Base-by-base conservation (phyloP, 805 yeast genomes). In the Phaffomyces thermotolerans region DNA sequence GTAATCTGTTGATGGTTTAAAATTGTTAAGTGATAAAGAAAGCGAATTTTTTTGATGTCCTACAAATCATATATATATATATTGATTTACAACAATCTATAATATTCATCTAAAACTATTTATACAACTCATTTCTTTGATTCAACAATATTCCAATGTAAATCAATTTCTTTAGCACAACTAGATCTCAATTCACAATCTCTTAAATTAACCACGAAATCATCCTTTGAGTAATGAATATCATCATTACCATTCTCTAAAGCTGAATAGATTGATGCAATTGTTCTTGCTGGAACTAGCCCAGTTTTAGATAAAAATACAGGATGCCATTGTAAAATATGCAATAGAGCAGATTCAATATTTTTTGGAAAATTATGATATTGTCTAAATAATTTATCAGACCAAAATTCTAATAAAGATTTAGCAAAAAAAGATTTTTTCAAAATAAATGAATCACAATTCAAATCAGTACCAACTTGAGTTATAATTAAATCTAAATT, bases 311-410 rank as follows among this genome's bases (percentile, higher is more conserved):
- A 73, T 52, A 93, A 69, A 24, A 84, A 66, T 25, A 75, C 78
- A 12, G 96, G 95, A 60, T 91, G 99, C 99, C 98, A 93, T 63
- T 88, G 97, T 52, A 89, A 69, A 37, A 89, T 69, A 60, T 93
- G 98, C n/a, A 86, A 75, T 36, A 91, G 58, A 0, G 93, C 90
- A n/a, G 75, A 71, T 46, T 76, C 78, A 6, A 79, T 83, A 42
- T 75, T 74, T 31, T 60, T 51, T 13, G 75, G 74, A 64, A 85
- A 85, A 45, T 73, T 73, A 36, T 55, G 56, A 64, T 84, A 88
- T 40, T 74, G 71, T 58, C 85, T 73, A 58, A 78, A 81, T 39
- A 88, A 69, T 22, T 79, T 78, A 59, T 87, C 93, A 30, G 74
- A 62, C 89, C 96, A 83, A 51, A 77, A 73, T 60, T 89, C 96